These are phyloP conservation scores for Scenedesmus sp. DNA, from an alignment of 163 green algal genomes.

Conservation along the genomic window DNA sequence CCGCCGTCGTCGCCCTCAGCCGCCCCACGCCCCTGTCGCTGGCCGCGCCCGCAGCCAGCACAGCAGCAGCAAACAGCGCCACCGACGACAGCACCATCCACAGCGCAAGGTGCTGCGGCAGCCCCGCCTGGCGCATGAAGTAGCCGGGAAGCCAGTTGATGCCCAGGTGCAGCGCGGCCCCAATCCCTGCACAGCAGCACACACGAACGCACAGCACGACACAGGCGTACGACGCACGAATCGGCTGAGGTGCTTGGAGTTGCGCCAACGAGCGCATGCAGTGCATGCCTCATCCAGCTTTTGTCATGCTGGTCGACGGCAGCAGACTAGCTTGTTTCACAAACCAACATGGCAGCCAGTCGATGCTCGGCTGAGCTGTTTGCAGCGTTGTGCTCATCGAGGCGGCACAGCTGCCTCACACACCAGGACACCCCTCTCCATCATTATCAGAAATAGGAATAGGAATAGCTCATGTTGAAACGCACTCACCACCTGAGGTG, in stretches of 20 bases:
- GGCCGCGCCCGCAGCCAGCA: not conserved
- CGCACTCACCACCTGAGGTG: no score
- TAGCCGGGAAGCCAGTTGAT: not conserved
- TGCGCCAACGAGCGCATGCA: not conserved
- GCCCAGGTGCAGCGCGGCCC: not conserved
- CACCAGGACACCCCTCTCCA: no score
- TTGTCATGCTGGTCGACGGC: no score
- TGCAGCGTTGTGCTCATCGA: no score
- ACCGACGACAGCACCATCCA: constrained; percentile 16
- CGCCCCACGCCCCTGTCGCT: not conserved
- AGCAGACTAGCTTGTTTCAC: no score
- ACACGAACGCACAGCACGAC: not conserved
- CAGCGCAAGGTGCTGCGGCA: not conserved
- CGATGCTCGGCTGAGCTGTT: not conserved
- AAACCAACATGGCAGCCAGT: not conserved
- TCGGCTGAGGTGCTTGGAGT: no score
- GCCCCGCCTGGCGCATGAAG: not conserved
- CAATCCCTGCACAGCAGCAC: not conserved
- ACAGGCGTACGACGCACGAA: no score
- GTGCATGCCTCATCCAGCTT: no score
- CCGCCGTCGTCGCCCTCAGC: not conserved
- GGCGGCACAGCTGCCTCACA: no score
- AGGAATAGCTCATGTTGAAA: no score
- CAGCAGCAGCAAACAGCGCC: not conserved
- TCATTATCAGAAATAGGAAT: no score